Evolutionary conservation across 2,329 filamentous ascomycete genomes (phyloP).

Genomic region (Penicillium corylophilum): DNA sequence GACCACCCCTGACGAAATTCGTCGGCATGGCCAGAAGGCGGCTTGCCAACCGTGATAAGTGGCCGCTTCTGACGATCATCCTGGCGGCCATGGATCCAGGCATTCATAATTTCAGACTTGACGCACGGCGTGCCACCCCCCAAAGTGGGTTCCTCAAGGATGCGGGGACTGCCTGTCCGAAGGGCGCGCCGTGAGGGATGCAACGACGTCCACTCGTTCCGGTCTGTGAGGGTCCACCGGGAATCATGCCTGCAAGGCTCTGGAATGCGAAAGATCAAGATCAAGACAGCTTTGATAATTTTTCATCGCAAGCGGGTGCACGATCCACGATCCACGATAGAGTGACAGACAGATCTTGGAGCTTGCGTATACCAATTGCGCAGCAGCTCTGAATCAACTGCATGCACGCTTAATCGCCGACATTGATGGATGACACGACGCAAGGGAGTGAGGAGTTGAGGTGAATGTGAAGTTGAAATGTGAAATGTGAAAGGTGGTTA

Average conservation of each 20-base stretch:
- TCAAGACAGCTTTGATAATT: neutral
- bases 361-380: neutral
- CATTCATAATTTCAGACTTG: conserved; percentile 21
- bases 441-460: conserved; percentile 12
- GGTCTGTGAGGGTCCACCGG: conserved; percentile 5
- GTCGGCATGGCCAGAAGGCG: conserved; percentile 11
- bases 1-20: conserved; percentile 16
- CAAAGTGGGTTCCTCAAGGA: conserved; percentile 15
- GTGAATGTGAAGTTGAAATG: neutral
- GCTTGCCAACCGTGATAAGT: conserved; percentile 25
- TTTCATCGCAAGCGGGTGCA: conserved; percentile 8
- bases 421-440: conserved; percentile 10
- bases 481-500: neutral
- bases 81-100: conserved; percentile 17
- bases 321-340: neutral
- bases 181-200: conserved; percentile 20
- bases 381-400: neutral
- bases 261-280: conserved; percentile 16
- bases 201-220: conserved; percentile 17
- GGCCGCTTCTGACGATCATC: conserved; percentile 22
- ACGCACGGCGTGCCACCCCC: conserved; percentile 21
- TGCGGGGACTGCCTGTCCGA: conserved; percentile 14
- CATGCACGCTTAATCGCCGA: neutral
- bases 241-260: conserved; percentile 19
- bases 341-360: neutral